Evolutionary conservation across 225 moss, liverwort and hornwort species (phyloP), one percentile per base, ranked within the genome.

Genomic region (Straminergon stramineum): DNA sequence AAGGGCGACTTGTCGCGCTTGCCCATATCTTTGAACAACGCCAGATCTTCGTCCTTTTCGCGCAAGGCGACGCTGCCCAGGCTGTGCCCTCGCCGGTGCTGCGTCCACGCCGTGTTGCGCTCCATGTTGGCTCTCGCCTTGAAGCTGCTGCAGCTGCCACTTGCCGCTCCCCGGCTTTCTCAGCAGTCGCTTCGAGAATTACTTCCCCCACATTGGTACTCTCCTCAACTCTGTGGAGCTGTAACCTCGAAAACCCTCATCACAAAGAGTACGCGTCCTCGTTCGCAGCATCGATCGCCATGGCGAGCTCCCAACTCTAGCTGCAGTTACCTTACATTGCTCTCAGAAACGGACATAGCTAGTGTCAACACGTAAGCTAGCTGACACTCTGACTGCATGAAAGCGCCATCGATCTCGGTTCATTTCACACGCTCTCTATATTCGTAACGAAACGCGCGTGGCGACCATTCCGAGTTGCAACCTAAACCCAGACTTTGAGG

Each of bases 21-120:
- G 87, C 93, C 79, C 86, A 95, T 95, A 48, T 95, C 91, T 52
- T 93, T 93, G 82, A 95, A 95, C 87, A 95, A 82, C 43, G 93
- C 95, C 62, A 95, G 91, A 85, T 95, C 95, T 81, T 95, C 95
- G 66, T 95, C 95, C 81, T 93, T 91, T 48, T 92, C 92, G 60
- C 87, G 78, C 89, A 88, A 53, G 11, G 31, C 84, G 62, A 84
- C 85, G 85, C 92, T 87, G 37, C 91, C 87, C 90, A 93, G 70
- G 93, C 93, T 95, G 83, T 89, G 89, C n/a, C 95, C 95, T 27
- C 93, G 93, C n/a, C 92, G 92, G 88, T 88, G 90, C 60, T 79
- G 85, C 66, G 85, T n/a, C 90, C 91, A 87, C 78, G 83, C 48
- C 84, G 57, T 90, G 75, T 4, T 86, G 57, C 91, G 89, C 81